Evolutionary conservation across 192 early-diverging fungal species (phyloP), one percentile per base, ranked within the genome.

Genomic region (Geranomyces variabilis): DNA sequence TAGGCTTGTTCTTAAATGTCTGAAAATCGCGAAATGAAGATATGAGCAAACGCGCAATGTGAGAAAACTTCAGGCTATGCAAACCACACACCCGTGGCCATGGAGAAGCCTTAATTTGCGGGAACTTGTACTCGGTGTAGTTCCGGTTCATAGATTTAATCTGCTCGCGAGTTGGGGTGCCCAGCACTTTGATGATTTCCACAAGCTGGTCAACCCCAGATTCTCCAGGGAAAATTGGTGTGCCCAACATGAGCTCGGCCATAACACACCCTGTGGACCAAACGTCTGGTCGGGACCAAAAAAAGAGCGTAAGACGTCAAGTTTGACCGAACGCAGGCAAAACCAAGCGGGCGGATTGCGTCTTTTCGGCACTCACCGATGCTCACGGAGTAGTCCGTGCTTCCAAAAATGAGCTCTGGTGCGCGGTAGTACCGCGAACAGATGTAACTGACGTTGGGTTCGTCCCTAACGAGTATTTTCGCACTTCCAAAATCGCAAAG

Each of bases 211-310:
- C 97, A 43, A 99, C 95, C 53, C 95, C 94, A 63, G 93, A 95
- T 15, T 90, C 88, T 30, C 97, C 97, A 0, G 96, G 96, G 76
- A 99, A 99, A 64, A 99, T 79, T 0, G 97, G 97, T 1, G 95
- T 78, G 1, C 97, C 97, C 1, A 98, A 79, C 73, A 92, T 96
- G 17, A 99, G 82, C 80, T 99, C 97, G 2, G 94, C 94, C 8
- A 94, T 94, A 74, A 99, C 97, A 70, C 97, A 99, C 0, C 97
- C 97, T 19, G 96, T 81, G 24, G 95, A 97, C 97, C 97, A 99
- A 86, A 99, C 96, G 75, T 99, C 97, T 64, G 63, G 10, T 41
- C 10, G 3, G 36, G 10, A 3, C 36, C 33, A 7, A 4, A 8
- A 34, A 34, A 60, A 19, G 4, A 53, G 51, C 46, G 19, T 13